Evolutionary conservation across 2,329 filamentous ascomycete species (phyloP).

Genomic region (Drechmeria coniospora): DNA sequence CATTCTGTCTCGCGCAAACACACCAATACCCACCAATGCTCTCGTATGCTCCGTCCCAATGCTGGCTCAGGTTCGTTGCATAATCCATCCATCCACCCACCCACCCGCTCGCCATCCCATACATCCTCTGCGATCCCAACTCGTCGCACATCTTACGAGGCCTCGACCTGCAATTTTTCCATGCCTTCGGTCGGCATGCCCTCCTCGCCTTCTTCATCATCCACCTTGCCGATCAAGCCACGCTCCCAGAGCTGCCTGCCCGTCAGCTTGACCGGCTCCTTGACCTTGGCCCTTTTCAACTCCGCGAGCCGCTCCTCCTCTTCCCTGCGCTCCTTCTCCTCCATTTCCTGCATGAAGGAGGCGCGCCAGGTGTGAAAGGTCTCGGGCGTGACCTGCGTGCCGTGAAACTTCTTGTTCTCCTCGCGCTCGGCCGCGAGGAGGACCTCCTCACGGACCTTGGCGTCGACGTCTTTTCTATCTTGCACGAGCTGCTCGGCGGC

Average conservation of each 20-base stretch:
- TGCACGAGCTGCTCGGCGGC: slow-evolving; percentile 71
- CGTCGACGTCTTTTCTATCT: slow-evolving; percentile 52
- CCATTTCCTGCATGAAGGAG: slow-evolving; percentile 65
- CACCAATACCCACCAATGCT: no score
- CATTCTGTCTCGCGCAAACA: no score
- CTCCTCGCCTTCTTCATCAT: slow-evolving; percentile 53
- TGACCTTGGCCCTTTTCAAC: slow-evolving; percentile 61
- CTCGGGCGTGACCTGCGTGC: slow-evolving; percentile 74
- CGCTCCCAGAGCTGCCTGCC: slow-evolving; percentile 67
- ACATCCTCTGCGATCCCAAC: neutral
- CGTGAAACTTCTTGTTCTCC: slow-evolving; percentile 94
- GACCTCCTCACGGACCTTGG: slow-evolving; percentile 40
- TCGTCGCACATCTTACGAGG: slow-evolving; percentile 10
- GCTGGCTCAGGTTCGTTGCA: no score
- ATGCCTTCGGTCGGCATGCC: slow-evolving; percentile 43
- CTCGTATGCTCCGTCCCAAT: no score
- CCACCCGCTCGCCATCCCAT: no score
- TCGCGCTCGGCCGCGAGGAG: slow-evolving; percentile 56
- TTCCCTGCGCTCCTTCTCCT: slow-evolving; percentile 49
- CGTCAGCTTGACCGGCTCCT: slow-evolving; percentile 57
- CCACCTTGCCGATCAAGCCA: slow-evolving; percentile 51
- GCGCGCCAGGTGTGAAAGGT: slow-evolving; percentile 73
- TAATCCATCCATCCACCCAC: neutral
- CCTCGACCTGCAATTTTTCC: slow-evolving; percentile 57
- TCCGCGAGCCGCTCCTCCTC: slow-evolving; percentile 72